Percentiles rank a stretch among this genome's conserved stretches.
These are phyloP conservation scores for Boletus fagicola DNA, from an alignment of 768 basidiomycete species.

Conservation along the genomic window DNA sequence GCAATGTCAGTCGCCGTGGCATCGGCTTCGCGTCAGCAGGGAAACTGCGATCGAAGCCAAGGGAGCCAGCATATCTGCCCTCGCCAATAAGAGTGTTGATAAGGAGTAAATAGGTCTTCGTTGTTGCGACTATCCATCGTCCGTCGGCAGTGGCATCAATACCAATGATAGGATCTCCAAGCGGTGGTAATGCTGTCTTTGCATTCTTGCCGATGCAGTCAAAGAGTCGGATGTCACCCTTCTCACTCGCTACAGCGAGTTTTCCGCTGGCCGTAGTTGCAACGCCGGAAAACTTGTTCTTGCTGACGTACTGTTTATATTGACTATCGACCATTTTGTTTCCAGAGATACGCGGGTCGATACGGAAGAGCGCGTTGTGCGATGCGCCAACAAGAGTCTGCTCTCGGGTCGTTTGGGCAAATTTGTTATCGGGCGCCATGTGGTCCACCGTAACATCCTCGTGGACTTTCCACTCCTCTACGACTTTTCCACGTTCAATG, in stretches of 20 bases:
- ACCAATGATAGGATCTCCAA: slow-evolving; percentile 94
- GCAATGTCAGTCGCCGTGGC: slow-evolving; percentile 82
- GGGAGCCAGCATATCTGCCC: slow-evolving; percentile 74
- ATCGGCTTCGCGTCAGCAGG: slow-evolving; percentile 92
- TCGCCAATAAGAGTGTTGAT: slow-evolving; percentile 95
- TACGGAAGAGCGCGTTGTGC: slow-evolving; percentile 93
- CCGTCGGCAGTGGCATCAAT: slow-evolving; percentile 94
- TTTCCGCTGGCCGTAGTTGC: slow-evolving; percentile 84
- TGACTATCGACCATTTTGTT: slow-evolving; percentile 92
- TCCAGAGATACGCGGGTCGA: slow-evolving; percentile 93
- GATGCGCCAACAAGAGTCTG: slow-evolving; percentile 93
- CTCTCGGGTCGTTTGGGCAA: slow-evolving; percentile 87
- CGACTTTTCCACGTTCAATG: slow-evolving; percentile 90
- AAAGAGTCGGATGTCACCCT: slow-evolving; percentile 94
- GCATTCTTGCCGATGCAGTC: slow-evolving; percentile 98
- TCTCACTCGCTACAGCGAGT: slow-evolving; percentile 91
- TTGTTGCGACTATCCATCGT: slow-evolving; percentile 93
- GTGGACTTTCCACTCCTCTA: slow-evolving; percentile 99
- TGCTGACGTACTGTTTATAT: slow-evolving; percentile 93
- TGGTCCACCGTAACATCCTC: slow-evolving; percentile 83
- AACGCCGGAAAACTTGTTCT: slow-evolving; percentile 93
- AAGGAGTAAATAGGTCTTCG: slow-evolving; percentile 87
- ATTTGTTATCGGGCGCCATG: slow-evolving; percentile 91
- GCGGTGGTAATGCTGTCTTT: slow-evolving; percentile 93
- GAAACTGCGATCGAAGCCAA: slow-evolving; percentile 94